Base-by-base conservation (phyloP, 306 rosid species). In the Cucumis melo region DNA sequence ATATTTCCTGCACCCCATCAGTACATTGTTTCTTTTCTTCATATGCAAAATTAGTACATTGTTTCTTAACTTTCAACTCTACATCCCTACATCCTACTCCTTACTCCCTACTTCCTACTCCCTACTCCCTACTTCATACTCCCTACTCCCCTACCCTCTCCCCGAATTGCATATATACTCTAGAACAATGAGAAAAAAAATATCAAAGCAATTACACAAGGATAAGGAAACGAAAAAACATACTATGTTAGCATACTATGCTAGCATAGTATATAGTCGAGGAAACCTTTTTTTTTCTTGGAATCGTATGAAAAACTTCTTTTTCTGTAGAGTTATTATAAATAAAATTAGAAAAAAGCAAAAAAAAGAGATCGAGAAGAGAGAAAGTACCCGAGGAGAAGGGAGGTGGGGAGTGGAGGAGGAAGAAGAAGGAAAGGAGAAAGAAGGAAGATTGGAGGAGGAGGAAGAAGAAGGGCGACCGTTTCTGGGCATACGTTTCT, bases 401-500 rank as follows among this genome's bases (percentile, higher is more conserved):
- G 64, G 86, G 36, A 46, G 79, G 61, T 87, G 92, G 82, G 87
- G 62, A 71, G 89, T 42, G 88, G 66, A 56, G 0, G 90, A 78
- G 11, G 76, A 10, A 27, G 86, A 53, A 78, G 81, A 6, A 38
- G 79, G 61, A 44, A 80, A 66, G 21, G 3, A 27, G 32, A 27
- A 27, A 27, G 32, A 10, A 93, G 13, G 76, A 79, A 57, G 39
- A 78, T 19, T 83, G 36, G 76, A 76, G 62, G 87, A 48, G 58
- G 77, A 74, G 77, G 70, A 32, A 76, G 83, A 76, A 53, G 94
- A 82, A 14, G 96, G 83, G 75, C 98, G 83, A 70, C 98, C 80
- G 66, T 84, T 90, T 15, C 98, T 78, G 0, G 90, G 80, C 93
- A 89, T 87, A 59, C 97, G 79, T 59, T 90, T 94, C 89, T 87